Base-by-base conservation (phyloP, 1,139 yeast genomes). In the Yamadazyma conglobata region DNA sequence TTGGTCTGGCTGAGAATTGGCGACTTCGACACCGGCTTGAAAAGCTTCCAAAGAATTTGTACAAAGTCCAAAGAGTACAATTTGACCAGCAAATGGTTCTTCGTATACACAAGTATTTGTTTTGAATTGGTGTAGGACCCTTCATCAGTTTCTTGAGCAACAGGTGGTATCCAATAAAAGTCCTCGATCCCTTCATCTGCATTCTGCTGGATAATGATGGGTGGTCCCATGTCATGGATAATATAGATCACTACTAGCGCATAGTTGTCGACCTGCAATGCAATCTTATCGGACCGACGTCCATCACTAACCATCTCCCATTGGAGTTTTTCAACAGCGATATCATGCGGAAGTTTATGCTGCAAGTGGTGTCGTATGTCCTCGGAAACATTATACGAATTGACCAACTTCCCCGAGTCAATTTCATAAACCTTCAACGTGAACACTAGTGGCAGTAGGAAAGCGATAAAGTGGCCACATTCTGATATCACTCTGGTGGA, bases 11-110 rank as follows among this genome's bases (percentile, higher is more conserved):
- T 35, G 6, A 37, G 26, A 4, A 43, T 35, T 3, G 47, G 48
- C n/a, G 11, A 6, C 17, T 23, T 36, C 8, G 45, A 35, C 2
- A 40, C 23, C 2, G 48, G 48, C 24, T 61, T 63, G 14, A 55
- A 48, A 1, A 67, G 39, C 4, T 59, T 58, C 38, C 59, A 52
- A 6, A 63, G 39, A 10, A 60, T 42, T 27, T 54, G 60, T 2
- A 66, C 53, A 35, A 66, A 57, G 35, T 64, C 68, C 4, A 67
- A 42, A 1, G 71, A 64, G 39, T 62, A 67, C 7, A 65, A 42
- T 32, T 58, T 59, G 13, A 56, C 56, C 19, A 54, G 53, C 3
- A 67, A 46, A 16, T 44, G 35, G 19, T 46, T 35, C 26, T 45
- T 48, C 8, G 69, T 51, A 39, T 54, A 65, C 2, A 66, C 43